A percentile compares a stretch with the other conserved stretches of the same genome.
Evolutionary conservation across 441 rosid genomes (phyloP).

Genomic region (Isatis lusitanica): DNA sequence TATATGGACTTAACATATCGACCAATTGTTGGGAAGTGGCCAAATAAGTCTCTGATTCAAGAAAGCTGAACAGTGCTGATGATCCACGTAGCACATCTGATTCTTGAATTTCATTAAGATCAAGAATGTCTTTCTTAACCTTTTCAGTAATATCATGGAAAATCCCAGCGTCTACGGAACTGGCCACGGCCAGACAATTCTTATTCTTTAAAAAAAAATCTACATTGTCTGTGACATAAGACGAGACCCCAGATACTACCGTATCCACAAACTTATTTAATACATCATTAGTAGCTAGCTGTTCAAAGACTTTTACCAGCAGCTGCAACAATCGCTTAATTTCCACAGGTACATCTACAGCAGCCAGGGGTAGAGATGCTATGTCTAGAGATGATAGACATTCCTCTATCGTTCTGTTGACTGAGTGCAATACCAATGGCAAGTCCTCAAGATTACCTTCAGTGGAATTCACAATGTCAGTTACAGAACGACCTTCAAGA

Average conservation of each 20-base stretch:
- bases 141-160: slow-evolving; percentile 44
- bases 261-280: slow-evolving; percentile 52
- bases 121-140: slow-evolving; percentile 61
- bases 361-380: slow-evolving; percentile 58
- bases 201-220: slow-evolving; percentile 42
- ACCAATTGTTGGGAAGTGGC: slow-evolving; percentile 74
- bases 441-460: slow-evolving; percentile 93
- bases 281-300: slow-evolving; percentile 47
- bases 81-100: slow-evolving; percentile 43
- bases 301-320: slow-evolving; percentile 58
- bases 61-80: slow-evolving; percentile 46
- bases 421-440: slow-evolving; percentile 75
- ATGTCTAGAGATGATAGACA: slow-evolving; percentile 63
- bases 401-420: slow-evolving; percentile 70
- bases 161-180: slow-evolving; percentile 46
- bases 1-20: slow-evolving; percentile 50
- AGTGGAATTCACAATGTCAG: slow-evolving; percentile 79
- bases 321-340: slow-evolving; percentile 73
- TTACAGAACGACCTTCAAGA: slow-evolving; percentile 88
- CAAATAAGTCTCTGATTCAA: slow-evolving; percentile 55
- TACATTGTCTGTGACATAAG: slow-evolving; percentile 51
- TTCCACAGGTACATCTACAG: slow-evolving; percentile 62
- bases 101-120: slow-evolving; percentile 46
- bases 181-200: slow-evolving; percentile 44
- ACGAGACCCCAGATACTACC: slow-evolving; percentile 58